A percentile compares a stretch with the other conserved stretches of the same genome.
Evolutionary conservation across 1,139 yeast species (phyloP).

Genomic region (Debaryomyces singareniensis): DNA sequence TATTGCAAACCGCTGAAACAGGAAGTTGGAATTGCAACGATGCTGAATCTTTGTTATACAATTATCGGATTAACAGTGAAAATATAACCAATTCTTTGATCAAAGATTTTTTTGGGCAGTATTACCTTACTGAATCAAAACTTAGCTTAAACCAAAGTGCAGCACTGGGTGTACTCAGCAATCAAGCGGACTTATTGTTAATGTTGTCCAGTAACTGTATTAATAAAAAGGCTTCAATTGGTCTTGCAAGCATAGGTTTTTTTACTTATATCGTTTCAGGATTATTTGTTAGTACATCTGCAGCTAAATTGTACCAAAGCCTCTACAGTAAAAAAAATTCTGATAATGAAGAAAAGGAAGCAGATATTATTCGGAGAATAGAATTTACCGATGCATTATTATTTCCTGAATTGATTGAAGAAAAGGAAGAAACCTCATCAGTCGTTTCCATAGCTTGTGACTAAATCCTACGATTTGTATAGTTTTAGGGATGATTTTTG

Average conservation of each 20-base stretch:
- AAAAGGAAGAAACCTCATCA: too few relatives aligned
- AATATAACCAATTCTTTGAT: neutral
- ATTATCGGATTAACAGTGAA: constrained; percentile 7
- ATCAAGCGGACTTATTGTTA: constrained; percentile 6
- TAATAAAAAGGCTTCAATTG: constrained; percentile 8
- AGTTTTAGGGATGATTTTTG: too few relatives aligned
- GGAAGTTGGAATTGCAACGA: constrained; percentile 9
- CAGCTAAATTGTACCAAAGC: neutral
- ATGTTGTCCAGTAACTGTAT: constrained; percentile 8
- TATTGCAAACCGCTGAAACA: constrained; percentile 3
- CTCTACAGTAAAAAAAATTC: neutral
- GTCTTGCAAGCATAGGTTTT: constrained; percentile 6
- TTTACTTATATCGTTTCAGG: constrained; percentile 9
- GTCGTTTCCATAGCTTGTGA: too few relatives aligned
- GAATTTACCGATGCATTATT: neutral
- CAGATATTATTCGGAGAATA: neutral
- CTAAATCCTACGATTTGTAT: too few relatives aligned
- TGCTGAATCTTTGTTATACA: constrained; percentile 4
- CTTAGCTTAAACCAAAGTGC: constrained; percentile 1
- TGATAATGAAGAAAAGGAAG: neutral
- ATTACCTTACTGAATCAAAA: neutral
- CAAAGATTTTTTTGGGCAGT: neutral
- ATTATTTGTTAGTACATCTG: constrained; percentile 6
- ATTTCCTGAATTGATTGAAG: too few relatives aligned
- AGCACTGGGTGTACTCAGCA: constrained; percentile 1